A percentile compares a stretch with the other conserved stretches of the same genome.
Evolutionary conservation across 169 alveolate species (phyloP).

Genomic region (Toxoplasma gondii): DNA sequence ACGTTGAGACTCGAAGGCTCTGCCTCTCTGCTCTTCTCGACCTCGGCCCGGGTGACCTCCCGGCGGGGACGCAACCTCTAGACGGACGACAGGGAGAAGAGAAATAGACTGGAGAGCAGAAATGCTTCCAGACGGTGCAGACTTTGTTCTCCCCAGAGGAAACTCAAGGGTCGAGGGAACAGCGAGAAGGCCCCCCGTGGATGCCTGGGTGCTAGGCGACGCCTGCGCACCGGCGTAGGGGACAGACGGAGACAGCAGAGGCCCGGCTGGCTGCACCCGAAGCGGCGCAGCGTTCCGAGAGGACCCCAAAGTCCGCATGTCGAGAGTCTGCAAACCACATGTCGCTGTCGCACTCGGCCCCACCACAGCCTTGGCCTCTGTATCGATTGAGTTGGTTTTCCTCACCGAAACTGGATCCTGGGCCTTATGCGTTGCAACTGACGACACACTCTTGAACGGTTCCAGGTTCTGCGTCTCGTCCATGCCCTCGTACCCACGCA

Average conservation of each 20-base stretch:
- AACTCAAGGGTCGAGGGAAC: background rate
- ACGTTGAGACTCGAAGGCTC: too few species aligned
- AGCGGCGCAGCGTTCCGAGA: background rate
- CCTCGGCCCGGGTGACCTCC: background rate
- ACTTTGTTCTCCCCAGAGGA: background rate
- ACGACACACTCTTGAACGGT: too few species aligned
- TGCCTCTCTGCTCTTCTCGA: too few species aligned
- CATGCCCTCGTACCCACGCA: background rate
- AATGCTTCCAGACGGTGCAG: background rate
- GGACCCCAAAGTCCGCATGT: too few species aligned
- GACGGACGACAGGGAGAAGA: background rate
- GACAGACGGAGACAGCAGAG: background rate
- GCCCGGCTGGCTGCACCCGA: background rate
- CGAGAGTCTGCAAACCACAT: too few species aligned
- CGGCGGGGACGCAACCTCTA: background rate
- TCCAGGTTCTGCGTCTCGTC: background rate
- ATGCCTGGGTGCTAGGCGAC: background rate
- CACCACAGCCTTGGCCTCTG: too few species aligned
- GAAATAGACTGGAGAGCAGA: too few species aligned
- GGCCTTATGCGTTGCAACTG: too few species aligned
- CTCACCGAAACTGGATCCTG: too few species aligned
- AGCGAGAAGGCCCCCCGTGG: background rate
- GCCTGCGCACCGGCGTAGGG: background rate
- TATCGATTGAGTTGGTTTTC: too few species aligned
- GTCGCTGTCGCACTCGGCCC: too few species aligned